Percentiles rank a stretch among this genome's conserved stretches.
These are phyloP conservation scores for Verticillium dahliae DNA, from an alignment of 2,329 filamentous ascomycete genomes.

Conservation along the genomic window DNA sequence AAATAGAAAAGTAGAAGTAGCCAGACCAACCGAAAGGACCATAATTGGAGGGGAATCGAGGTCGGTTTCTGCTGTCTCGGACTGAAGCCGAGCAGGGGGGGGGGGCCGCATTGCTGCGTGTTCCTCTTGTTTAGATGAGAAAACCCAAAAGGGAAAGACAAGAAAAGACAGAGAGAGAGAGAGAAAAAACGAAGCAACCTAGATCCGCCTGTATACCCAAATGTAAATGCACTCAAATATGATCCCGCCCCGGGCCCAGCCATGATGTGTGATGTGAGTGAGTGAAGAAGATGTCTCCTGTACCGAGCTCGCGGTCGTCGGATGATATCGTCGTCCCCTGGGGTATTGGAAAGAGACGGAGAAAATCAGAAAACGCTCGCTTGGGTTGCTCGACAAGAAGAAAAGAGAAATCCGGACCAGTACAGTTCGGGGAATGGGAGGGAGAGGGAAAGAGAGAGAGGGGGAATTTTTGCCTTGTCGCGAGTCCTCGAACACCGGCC, in stretches of 20 bases:
- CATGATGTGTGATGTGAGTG: constrained; percentile 38
- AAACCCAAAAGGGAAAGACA: constrained; percentile 18
- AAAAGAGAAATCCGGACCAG: constrained; percentile 6
- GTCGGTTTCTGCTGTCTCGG: constrained; percentile 38
- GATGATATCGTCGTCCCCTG: not conserved
- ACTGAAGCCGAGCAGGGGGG: constrained; percentile 34
- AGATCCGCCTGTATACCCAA: constrained; percentile 43
- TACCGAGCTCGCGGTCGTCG: constrained; percentile 41
- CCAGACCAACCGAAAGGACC: constrained; percentile 9
- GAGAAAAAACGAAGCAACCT: constrained; percentile 21
- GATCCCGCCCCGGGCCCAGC: constrained; percentile 46
- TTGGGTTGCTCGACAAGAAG: constrained; percentile 28
- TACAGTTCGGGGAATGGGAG: not conserved
- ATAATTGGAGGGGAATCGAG: constrained; percentile 29
- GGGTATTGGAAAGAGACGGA: constrained; percentile 25
- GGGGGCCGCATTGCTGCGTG: constrained; percentile 56
- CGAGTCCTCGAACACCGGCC: constrained; percentile 30
- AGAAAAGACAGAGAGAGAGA: constrained; percentile 14
- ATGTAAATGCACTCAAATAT: constrained; percentile 47
- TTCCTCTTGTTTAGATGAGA: constrained; percentile 46
- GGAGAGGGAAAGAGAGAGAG: not conserved
- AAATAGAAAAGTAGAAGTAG: constrained; percentile 14
- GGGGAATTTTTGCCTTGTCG: constrained; percentile 30
- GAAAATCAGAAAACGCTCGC: constrained; percentile 35
- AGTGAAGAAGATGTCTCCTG: constrained; percentile 28